Evolutionary conservation across 352 stramenopile species (phyloP).

Genomic region (Globisporangium spinosum): DNA sequence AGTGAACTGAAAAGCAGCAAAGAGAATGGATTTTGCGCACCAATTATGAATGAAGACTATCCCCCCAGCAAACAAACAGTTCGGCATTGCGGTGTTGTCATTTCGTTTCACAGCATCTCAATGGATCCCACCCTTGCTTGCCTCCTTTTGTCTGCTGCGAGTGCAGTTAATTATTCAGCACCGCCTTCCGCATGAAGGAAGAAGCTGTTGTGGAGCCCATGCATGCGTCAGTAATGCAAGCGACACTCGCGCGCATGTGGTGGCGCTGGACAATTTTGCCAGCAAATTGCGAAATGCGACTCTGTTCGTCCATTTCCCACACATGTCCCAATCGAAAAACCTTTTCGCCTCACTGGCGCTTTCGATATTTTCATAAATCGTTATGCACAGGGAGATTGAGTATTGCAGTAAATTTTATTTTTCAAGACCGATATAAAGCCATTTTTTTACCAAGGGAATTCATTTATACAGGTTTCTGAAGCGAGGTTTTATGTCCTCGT

Average conservation of each 20-base stretch:
- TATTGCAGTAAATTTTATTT: not conserved
- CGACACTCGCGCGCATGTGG: not conserved
- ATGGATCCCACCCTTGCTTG: not conserved
- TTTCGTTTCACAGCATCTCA: not conserved
- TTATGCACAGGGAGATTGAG: not conserved
- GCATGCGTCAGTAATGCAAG: not conserved
- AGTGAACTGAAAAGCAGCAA: not conserved
- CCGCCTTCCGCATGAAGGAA: not conserved
- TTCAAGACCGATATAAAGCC: not conserved
- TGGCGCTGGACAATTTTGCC: not conserved
- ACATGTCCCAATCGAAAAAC: slow-evolving; percentile 10
- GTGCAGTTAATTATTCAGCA: not conserved
- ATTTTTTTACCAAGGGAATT: not conserved
- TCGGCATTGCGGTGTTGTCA: not conserved
- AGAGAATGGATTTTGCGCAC: not conserved
- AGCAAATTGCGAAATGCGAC: slow-evolving; percentile 1
- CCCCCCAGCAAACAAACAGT: not conserved
- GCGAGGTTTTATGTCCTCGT: not conserved
- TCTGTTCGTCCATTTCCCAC: not conserved
- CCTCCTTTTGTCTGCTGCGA: not conserved
- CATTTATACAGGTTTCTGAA: not conserved
- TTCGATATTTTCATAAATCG: slow-evolving; percentile 7
- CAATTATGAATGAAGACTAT: not conserved
- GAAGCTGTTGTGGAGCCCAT: not conserved
- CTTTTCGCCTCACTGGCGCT: not conserved